Evolutionary conservation across 2,329 filamentous ascomycete genomes (phyloP).

Genomic region (Phialophora tarda): DNA sequence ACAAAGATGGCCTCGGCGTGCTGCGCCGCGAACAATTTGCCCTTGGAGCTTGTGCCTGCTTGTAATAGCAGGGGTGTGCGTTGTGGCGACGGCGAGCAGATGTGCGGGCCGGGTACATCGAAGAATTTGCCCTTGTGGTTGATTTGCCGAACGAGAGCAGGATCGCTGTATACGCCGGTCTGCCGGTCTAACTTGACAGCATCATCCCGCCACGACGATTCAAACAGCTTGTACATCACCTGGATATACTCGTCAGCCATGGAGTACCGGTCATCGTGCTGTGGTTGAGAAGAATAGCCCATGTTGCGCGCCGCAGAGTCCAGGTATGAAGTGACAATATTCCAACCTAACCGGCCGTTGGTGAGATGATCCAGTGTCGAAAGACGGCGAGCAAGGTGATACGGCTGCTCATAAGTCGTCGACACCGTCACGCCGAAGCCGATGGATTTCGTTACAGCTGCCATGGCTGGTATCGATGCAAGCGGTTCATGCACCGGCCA

Average conservation of each 20-base stretch:
- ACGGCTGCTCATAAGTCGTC: constrained; percentile 73
- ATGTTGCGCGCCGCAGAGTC: constrained; percentile 70
- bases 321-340: constrained; percentile 71
- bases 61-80: constrained; percentile 64
- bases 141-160: constrained; percentile 65
- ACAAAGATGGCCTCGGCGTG: constrained; percentile 68
- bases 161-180: constrained; percentile 65
- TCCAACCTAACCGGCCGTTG: constrained; percentile 65
- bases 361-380: constrained; percentile 71
- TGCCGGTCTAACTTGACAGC: constrained; percentile 66
- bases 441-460: constrained; percentile 69
- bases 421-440: constrained; percentile 71
- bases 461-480: constrained; percentile 68
- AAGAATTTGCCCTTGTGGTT: constrained; percentile 65
- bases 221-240: constrained; percentile 39
- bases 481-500: constrained; percentile 75
- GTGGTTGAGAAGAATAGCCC: constrained; percentile 60
- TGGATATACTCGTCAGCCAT: constrained; percentile 65
- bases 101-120: constrained; percentile 52
- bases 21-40: constrained; percentile 60
- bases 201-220: constrained; percentile 70
- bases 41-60: constrained; percentile 64
- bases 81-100: constrained; percentile 62
- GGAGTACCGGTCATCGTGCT: constrained; percentile 69
- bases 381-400: constrained; percentile 67